Evolutionary conservation across 495 filamentous ascomycete species (phyloP).

Genomic region (Lepidopterella palustris): DNA sequence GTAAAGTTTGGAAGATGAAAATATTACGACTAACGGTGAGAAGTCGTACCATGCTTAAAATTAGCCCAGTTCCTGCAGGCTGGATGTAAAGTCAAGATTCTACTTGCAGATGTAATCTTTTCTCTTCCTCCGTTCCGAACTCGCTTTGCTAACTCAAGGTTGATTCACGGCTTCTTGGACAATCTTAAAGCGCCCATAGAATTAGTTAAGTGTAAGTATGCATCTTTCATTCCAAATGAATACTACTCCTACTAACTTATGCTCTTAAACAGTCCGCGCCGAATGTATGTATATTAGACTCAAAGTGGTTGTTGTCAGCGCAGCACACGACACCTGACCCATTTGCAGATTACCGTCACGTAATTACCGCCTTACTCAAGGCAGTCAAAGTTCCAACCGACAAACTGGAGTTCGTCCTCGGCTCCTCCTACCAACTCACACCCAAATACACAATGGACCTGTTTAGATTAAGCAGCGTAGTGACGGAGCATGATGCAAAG

Average conservation of each 20-base stretch:
- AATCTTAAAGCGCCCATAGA: conserved; percentile 82
- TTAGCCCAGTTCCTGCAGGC: conserved; percentile 82
- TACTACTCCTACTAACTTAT: no score
- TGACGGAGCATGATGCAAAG: conserved; percentile 58
- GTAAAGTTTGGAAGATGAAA: no score
- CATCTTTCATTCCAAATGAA: no score
- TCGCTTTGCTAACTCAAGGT: conserved; percentile 40
- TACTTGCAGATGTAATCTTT: conserved; percentile 58
- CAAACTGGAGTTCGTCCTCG: conserved; percentile 76
- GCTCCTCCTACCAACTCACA: conserved; percentile 71
- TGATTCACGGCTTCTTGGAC: conserved; percentile 69
- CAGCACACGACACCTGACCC: no score
- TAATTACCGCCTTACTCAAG: conserved; percentile 35
- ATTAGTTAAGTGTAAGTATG: conserved; percentile 55
- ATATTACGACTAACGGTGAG: no score
- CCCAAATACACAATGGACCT: conserved; percentile 68
- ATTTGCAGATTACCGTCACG: conserved; percentile 37
- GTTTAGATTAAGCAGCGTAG: conserved; percentile 41
- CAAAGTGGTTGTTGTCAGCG: no score
- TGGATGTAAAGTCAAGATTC: conserved; percentile 72
- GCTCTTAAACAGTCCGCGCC: conserved; percentile 57
- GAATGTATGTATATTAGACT: no score
- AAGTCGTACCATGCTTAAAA: conserved; percentile 78
- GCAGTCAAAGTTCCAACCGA: conserved; percentile 51
- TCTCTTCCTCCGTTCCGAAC: conserved; percentile 35